Percentiles rank a stretch among this genome's conserved stretches.
phyloP scores from a whole-genome alignment of 164 flowering plant species.

The Liriodendron chinense region DNA sequence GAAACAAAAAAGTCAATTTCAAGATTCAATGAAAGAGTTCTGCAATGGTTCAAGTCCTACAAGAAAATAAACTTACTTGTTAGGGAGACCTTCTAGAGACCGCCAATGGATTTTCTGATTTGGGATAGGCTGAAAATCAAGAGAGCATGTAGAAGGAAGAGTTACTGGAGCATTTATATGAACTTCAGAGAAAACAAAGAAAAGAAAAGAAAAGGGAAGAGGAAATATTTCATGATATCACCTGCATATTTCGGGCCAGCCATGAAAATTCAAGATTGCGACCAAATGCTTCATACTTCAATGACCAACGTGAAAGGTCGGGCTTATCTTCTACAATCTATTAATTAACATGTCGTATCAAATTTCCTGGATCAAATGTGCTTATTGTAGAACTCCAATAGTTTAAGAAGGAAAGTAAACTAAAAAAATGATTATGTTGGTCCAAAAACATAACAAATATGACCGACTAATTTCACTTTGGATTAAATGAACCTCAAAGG shows the following conservation, averaged over 20 bases:
- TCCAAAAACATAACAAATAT: no score
- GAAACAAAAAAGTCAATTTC: background rate
- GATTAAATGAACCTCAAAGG: no score
- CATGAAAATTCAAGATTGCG: slow-evolving; percentile 81
- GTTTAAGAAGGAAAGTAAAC: background rate
- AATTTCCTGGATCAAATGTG: background rate
- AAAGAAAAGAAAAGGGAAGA: background rate
- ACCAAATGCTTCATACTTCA: slow-evolving; percentile 85
- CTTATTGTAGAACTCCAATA: background rate
- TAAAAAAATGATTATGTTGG: no score
- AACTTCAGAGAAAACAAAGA: background rate
- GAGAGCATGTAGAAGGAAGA: background rate
- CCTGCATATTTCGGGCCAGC: slow-evolving; percentile 94
- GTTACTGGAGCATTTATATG: background rate
- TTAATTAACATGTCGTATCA: background rate
- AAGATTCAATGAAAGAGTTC: background rate
- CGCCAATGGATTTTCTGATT: slow-evolving; percentile 98
- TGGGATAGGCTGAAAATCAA: slow-evolving; percentile 63
- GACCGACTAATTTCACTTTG: no score
- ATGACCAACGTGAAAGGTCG: slow-evolving; percentile 76
- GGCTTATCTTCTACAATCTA: slow-evolving; percentile 80
- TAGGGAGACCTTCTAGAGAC: slow-evolving; percentile 55
- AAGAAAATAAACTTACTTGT: slow-evolving; percentile 49
- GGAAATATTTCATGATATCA: slow-evolving; percentile 13
- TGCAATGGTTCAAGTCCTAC: background rate